A percentile compares a stretch with the other conserved stretches of the same genome.
Conservation (phyloP, 108 stramenopile species). For the Schizochytrium sp. region DNA sequence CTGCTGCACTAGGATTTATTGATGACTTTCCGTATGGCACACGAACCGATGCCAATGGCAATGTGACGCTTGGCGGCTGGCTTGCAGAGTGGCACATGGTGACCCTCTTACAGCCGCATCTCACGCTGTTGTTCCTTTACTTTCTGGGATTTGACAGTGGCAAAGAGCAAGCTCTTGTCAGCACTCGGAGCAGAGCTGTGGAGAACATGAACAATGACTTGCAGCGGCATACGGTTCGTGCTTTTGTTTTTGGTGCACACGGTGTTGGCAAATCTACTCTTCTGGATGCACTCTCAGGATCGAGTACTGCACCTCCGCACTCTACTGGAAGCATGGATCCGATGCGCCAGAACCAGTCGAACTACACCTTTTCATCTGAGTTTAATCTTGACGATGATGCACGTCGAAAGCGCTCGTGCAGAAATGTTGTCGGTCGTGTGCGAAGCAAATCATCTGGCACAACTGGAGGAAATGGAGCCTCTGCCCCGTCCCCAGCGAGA, state of each 20-base stretch:
- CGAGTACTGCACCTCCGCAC: background rate
- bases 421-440: slow-evolving; percentile 38
- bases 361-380: slow-evolving; percentile 19
- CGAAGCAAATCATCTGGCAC: background rate
- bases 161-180: slow-evolving; percentile 26
- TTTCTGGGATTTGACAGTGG: slow-evolving; percentile 49
- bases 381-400: slow-evolving; percentile 11
- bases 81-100: background rate
- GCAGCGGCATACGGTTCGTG: slow-evolving; percentile 32
- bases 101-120: slow-evolving; percentile 45
- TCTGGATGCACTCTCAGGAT: slow-evolving; percentile 23
- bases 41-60: slow-evolving; percentile 22
- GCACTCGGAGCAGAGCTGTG: background rate
- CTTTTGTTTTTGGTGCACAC: slow-evolving; percentile 56
- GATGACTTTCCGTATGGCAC: slow-evolving; percentile 25
- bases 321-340: background rate
- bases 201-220: slow-evolving; percentile 42
- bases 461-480: background rate
- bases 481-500: background rate
- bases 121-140: slow-evolving; percentile 57
- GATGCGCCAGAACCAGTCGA: background rate
- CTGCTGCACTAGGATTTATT: background rate
- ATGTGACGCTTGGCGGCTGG: slow-evolving; percentile 48
- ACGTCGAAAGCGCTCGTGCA: background rate
- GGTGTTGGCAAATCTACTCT: slow-evolving; percentile 44